Evolutionary conservation across 1,284 basidiomycete species (phyloP).

Genomic region (Lentinula novae-zelandiae): DNA sequence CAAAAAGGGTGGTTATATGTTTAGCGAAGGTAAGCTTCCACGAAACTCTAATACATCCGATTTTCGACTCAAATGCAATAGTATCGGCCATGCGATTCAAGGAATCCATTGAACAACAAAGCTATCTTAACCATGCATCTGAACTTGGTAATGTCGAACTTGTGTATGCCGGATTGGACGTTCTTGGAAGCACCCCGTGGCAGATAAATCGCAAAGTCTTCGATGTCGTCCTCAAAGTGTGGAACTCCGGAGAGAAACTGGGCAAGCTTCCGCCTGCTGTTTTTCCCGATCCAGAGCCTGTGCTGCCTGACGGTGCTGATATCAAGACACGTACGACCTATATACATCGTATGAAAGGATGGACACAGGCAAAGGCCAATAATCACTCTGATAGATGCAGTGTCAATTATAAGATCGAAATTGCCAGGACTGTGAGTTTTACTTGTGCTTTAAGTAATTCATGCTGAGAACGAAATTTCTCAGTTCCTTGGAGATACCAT

Average conservation of each 20-base stretch:
- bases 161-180: constrained; percentile 87
- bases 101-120: constrained; percentile 84
- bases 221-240: constrained; percentile 59
- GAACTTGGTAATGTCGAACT: constrained; percentile 77
- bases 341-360: constrained; percentile 56
- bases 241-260: constrained; percentile 81
- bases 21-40: constrained; percentile 58
- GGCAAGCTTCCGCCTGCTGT: constrained; percentile 74
- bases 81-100: constrained; percentile 90
- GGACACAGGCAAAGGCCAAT: constrained; percentile 64
- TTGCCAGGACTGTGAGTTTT: constrained; percentile 79
- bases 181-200: constrained; percentile 91
- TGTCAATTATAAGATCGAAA: constrained; percentile 97
- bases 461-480: neutral
- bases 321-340: constrained; percentile 62
- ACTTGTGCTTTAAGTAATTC: constrained; percentile 1
- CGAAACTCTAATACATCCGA: neutral
- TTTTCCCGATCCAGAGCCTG: constrained; percentile 62
- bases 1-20: constrained; percentile 84
- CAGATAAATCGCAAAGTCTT: constrained; percentile 67
- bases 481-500: constrained; percentile 85
- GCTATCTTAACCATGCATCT: constrained; percentile 79
- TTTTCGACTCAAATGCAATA: constrained; percentile 20
- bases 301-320: constrained; percentile 64
- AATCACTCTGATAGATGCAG: constrained; percentile 91